Evolutionary conservation across 2,329 filamentous ascomycete genomes (phyloP), one percentile per base, ranked within the genome.

Genomic region (Cladosporium sp.): DNA sequence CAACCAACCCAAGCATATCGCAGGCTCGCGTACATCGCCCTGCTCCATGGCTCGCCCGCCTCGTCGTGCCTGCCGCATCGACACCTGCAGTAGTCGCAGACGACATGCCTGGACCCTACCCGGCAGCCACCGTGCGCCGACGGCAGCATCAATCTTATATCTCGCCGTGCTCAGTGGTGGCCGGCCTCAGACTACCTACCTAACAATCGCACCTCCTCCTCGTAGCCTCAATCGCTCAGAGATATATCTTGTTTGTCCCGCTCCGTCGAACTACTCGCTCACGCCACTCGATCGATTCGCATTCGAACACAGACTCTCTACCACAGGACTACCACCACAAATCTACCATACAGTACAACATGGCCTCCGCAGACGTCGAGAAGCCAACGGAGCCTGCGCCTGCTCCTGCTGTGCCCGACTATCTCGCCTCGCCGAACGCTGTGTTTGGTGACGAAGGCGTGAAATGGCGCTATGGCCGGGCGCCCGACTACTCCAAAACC

Each of bases 401-500:
- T 29, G 72, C 75, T 4, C 75, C 79, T 68, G 72, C 74, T 28
- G 70, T 83, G 4, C 86, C 87, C 26, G 86, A 89, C 74, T 88
- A 87, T 69, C 79, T 88, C 63, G 80, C 83, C 21, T 82, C 86
- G 68, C 82, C 85, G 0, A 83, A 88, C 73, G 86, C 86, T 28
- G 84, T 87, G 55, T 79, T 87, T 60, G 80, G 82, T 61, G 85
- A 88, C 68, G 71, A 74, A 57, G 75, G 82, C 12, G 84, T 83
- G 12, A 79, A 81, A 64, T 90, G 88, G 88, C 80, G 88, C 55
- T 85, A 88, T 75, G 85, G 85, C 11, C 77, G 77, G 63, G 81
- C 85, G 49, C 88, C 88, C 1, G 87, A 90, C 72, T 90, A 90
- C 75, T 82, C 81, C 44, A 88, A 87, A 72, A 90, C 88, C 2